Evolutionary conservation across 306 rosid species (phyloP), one percentile per base, ranked within the genome.

Genomic region (Pyrus bretschneideri): DNA sequence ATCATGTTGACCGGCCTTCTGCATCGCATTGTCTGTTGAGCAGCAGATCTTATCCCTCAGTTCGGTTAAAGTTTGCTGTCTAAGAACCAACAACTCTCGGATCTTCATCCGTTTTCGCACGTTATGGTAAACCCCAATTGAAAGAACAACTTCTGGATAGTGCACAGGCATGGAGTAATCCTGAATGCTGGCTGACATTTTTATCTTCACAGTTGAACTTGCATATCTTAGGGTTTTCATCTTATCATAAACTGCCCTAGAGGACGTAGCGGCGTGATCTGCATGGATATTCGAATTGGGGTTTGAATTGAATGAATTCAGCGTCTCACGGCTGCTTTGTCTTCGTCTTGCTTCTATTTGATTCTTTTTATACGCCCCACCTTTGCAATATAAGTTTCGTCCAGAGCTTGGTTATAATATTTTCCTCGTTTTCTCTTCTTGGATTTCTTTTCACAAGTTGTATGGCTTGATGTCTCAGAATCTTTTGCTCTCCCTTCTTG

Each of bases 1-100:
- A 72, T 90, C 93, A 70, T 86, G 80, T 78, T 86, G 88, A 70
- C 86, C 96, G 21, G 94, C 89, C 79, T 86, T 94, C 18, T 78
- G 88, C 96, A 92, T 86, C 27, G 2, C 27, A 25, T 25, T 88
- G 85, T 92, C 95, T 3, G 85, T 86, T 51, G 82, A 81, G 85
- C 98, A 94, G 77, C 71, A 81, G 76, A 86, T 90, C 83, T 91
- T 94, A 81, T 90, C 98, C 88, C 89, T 91, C 74, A 94, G 72
- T 35, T 86, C 90, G 46, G 96, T 82, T 83, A 94, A 85, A 13
- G 72, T 81, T 86, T 90, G 97, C 27, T 73, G 87, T 81, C 96
- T 97, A 69, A 87, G 93, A 76, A 88, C 91, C 92, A 94, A 72
- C 78, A 89, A 79, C 75, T 94, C 98, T 79, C 88, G 96, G 77